Conservation (phyloP, 2,329 filamentous ascomycete genomes). For the Didymella lethalis region DNA sequence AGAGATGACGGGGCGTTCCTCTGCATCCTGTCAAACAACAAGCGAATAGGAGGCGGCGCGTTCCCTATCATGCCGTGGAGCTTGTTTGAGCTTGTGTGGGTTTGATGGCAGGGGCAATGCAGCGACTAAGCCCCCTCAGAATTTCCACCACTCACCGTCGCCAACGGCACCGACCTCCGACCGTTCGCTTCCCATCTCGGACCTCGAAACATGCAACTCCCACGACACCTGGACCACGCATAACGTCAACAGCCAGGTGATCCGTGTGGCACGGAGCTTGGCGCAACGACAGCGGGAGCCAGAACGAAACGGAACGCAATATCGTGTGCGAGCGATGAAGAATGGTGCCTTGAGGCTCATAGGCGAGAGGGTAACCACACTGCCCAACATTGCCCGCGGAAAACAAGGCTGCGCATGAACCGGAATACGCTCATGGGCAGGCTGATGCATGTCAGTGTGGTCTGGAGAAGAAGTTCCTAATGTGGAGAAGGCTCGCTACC, state of each 20-base stretch:
- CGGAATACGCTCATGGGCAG: not conserved
- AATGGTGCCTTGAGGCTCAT: not conserved
- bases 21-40: constrained; percentile 1
- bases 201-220: not conserved
- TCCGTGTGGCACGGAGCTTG: constrained; percentile 1
- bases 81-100: constrained; percentile 17
- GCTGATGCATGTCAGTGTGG: constrained; percentile 5
- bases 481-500: constrained; percentile 7
- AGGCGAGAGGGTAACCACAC: not conserved
- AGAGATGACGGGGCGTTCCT: constrained; percentile 18
- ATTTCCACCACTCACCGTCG: constrained; percentile 23
- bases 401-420: constrained; percentile 1
- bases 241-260: constrained; percentile 14
- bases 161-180: constrained; percentile 7
- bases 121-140: constrained; percentile 1
- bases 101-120: constrained; percentile 22
- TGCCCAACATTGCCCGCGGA: not conserved
- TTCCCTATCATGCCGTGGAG: constrained; percentile 9
- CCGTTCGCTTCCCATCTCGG: not conserved
- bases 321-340: not conserved
- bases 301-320: constrained; percentile 10
- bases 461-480: not conserved
- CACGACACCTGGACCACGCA: constrained; percentile 6
- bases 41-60: constrained; percentile 17
- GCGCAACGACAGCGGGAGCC: constrained; percentile 6